Conservation (phyloP, 2,329 filamentous ascomycete species). For the Stagonosporopsis tanaceti region DNA sequence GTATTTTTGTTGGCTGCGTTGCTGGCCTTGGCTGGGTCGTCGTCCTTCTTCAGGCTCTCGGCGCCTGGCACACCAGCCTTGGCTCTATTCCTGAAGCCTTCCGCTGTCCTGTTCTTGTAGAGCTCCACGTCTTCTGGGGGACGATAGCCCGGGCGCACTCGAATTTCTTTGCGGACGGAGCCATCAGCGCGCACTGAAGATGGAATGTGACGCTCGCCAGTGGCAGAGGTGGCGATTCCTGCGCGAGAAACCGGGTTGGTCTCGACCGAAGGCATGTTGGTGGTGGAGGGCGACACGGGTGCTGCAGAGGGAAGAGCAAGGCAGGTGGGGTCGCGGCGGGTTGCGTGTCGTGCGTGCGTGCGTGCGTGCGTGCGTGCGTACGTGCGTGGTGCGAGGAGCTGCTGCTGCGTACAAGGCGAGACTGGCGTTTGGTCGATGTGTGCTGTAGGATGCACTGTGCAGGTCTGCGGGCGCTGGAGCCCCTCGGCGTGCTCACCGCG, state of each 20-base stretch:
- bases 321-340: too few species aligned
- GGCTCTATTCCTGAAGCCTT: constrained; percentile 80
- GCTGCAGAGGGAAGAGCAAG: not conserved
- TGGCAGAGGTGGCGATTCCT: constrained; percentile 73
- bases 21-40: constrained; percentile 60
- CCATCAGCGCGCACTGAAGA: constrained; percentile 87
- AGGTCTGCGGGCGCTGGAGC: constrained; percentile 4
- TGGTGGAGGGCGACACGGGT: not conserved
- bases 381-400: not conserved
- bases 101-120: constrained; percentile 91
- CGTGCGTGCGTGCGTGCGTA: too few species aligned
- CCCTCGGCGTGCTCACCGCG: constrained; percentile 5
- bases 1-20: constrained; percentile 80
- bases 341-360: too few species aligned
- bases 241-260: constrained; percentile 49
- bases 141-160: constrained; percentile 89
- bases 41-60: constrained; percentile 56
- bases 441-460: not conserved
- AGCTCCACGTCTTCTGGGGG: constrained; percentile 95
- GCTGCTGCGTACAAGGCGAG: not conserved
- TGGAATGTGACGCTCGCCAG: constrained; percentile 88
- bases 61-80: constrained; percentile 78
- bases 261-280: constrained; percentile 44
- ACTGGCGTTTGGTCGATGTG: not conserved
- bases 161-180: constrained; percentile 91